phyloP scores from a whole-genome alignment of 2,329 filamentous ascomycete species.

The Colletotrichum sp. region DNA sequence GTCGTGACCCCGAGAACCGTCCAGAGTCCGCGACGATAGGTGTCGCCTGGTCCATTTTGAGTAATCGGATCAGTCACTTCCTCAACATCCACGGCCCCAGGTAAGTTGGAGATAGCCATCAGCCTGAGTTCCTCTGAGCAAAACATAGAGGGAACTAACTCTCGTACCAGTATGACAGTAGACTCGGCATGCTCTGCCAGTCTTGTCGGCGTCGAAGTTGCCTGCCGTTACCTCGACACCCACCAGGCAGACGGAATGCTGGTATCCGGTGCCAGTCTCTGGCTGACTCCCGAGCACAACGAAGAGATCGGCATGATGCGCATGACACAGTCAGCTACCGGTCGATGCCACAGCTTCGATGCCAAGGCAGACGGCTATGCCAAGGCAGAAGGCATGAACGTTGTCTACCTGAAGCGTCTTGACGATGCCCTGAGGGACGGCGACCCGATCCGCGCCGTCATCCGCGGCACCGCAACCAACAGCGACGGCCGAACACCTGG shows the following conservation, averaged over 20 bases:
- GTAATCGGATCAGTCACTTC: slow-evolving; percentile 30
- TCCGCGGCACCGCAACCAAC: slow-evolving; percentile 22
- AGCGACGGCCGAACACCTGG: slow-evolving; percentile 37
- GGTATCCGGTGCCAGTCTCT: slow-evolving; percentile 12
- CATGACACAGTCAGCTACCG: neutral
- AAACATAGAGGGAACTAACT: neutral
- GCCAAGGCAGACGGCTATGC: slow-evolving; percentile 47
- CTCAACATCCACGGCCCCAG: slow-evolving; percentile 35
- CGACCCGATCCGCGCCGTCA: slow-evolving; percentile 34
- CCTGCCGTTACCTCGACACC: slow-evolving; percentile 31
- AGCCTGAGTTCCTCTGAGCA: neutral
- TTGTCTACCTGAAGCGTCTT: slow-evolving; percentile 47
- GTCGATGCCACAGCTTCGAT: slow-evolving; percentile 21
- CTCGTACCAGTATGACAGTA: slow-evolving; percentile 50
- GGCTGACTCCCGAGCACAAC: slow-evolving; percentile 20
- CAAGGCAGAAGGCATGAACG: slow-evolving; percentile 47
- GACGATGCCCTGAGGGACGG: slow-evolving; percentile 45
- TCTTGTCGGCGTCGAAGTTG: slow-evolving; percentile 59
- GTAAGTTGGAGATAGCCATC: neutral
- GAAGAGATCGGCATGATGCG: neutral
- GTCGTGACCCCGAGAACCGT: neutral
- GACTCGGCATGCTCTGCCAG: slow-evolving; percentile 66
- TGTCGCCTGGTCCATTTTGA: neutral
- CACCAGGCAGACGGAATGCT: slow-evolving; percentile 12
- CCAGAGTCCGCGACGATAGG: neutral